Evolutionary conservation across 2,329 filamentous ascomycete species (phyloP).

Genomic region (Metarhizium anisopliae): DNA sequence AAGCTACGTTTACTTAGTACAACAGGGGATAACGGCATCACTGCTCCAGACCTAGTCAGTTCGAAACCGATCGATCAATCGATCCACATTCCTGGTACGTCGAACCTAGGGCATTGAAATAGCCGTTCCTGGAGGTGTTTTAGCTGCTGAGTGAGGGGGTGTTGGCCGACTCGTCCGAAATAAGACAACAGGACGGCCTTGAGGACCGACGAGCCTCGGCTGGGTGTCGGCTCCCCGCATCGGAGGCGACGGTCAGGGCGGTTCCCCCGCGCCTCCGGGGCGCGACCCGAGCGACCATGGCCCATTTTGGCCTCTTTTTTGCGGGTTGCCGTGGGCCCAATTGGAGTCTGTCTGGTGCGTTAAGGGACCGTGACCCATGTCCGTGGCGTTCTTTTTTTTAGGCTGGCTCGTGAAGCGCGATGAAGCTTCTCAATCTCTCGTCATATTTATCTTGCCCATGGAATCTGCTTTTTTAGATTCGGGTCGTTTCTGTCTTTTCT

Average conservation of each 20-base stretch:
- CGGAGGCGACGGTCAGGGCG: background rate
- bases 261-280: conserved; percentile 5
- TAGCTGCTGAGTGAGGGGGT: too few relatives aligned
- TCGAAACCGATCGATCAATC: too few relatives aligned
- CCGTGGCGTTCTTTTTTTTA: background rate
- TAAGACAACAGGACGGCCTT: too few relatives aligned
- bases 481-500: background rate
- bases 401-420: conserved; percentile 1
- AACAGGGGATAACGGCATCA: fast-evolving
- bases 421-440: background rate
- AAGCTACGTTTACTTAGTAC: too few relatives aligned
- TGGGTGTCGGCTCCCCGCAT: conserved; percentile 6
- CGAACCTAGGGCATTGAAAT: too few relatives aligned
- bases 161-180: too few relatives aligned
- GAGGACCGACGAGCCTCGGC: conserved; percentile 3
- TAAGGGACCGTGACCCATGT: too few relatives aligned
- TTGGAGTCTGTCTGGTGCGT: background rate
- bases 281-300: background rate
- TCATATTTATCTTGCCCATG: background rate
- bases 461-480: background rate
- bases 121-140: too few relatives aligned
- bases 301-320: background rate
- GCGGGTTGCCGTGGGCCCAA: background rate
- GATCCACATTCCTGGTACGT: too few relatives aligned
- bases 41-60: too few relatives aligned